These are phyloP conservation scores for Chlorencoelia australis DNA, from an alignment of 2,329 filamentous ascomycete species.

Conservation along the genomic window DNA sequence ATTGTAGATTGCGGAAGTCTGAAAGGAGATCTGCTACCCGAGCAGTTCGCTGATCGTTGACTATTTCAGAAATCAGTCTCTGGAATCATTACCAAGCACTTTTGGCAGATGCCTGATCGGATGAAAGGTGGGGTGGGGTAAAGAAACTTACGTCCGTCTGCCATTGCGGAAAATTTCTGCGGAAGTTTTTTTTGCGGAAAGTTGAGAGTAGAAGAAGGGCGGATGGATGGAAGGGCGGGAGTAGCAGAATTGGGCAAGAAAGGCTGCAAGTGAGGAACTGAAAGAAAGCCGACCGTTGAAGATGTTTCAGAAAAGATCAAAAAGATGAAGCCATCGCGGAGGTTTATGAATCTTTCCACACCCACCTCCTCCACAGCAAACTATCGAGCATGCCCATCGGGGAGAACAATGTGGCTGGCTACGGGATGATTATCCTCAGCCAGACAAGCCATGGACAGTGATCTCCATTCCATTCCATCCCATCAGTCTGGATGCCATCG, in stretches of 20 bases:
- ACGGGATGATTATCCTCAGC: conserved; percentile 17
- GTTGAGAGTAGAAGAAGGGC: conserved; percentile 1
- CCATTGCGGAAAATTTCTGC: conserved; percentile 18
- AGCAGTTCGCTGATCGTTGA: conserved; percentile 48
- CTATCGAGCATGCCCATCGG: no score
- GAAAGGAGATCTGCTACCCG: conserved; percentile 52
- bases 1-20: conserved; percentile 53
- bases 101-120: background rate
- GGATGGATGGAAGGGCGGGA: background rate
- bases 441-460: conserved; percentile 10
- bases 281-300: conserved; percentile 10
- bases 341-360: conserved; percentile 19
- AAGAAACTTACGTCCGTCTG: conserved; percentile 26
- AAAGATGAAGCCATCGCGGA: conserved; percentile 12
- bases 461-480: no score
- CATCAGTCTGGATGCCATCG: no score
- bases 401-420: conserved; percentile 20
- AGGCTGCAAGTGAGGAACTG: conserved; percentile 7
- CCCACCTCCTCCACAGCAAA: no score
- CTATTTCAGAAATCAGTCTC: conserved; percentile 28
- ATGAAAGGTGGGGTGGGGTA: conserved; percentile 3
- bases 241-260: conserved; percentile 3
- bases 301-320: conserved; percentile 13
- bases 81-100: background rate
- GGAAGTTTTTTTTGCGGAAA: conserved; percentile 6